Conservation (phyloP, 2,329 filamentous ascomycete species). For the Colletotrichum trifolii region DNA sequence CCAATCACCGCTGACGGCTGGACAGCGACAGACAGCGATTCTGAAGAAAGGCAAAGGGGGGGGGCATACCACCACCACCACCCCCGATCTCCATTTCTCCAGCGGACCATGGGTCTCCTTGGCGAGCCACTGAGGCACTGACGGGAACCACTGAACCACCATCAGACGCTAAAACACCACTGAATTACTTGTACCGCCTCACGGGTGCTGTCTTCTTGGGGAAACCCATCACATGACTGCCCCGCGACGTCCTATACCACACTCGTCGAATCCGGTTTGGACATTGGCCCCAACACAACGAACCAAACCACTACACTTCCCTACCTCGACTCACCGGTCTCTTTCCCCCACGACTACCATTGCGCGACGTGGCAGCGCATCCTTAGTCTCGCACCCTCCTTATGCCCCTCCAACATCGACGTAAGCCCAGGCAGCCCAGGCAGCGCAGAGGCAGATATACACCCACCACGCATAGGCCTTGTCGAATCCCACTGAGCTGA, state of each 20-base stretch:
- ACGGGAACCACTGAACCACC: too few species aligned
- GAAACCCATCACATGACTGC: conserved; percentile 34
- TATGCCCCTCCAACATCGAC: neutral
- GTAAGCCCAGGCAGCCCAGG: conserved; percentile 19
- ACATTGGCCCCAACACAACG: conserved; percentile 3
- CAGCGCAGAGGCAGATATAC: conserved; percentile 17
- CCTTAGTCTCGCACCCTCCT: conserved; percentile 17
- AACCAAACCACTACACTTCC: neutral
- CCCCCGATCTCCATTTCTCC: conserved; percentile 1
- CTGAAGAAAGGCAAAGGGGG: too few species aligned
- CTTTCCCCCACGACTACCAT: conserved; percentile 4
- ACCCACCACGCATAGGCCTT: neutral
- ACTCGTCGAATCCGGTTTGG: conserved; percentile 1
- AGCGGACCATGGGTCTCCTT: neutral
- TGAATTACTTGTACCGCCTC: too few species aligned
- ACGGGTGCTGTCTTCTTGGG: neutral
- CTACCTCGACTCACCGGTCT: conserved; percentile 6
- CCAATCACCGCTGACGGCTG: too few species aligned
- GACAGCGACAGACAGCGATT: too few species aligned
- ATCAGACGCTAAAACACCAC: too few species aligned
- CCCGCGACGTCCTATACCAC: conserved; percentile 30
- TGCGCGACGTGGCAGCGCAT: conserved; percentile 35
- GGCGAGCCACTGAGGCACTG: too few species aligned
- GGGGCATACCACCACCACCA: too few species aligned
- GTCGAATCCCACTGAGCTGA: neutral